Conservation (phyloP, 257 asterid genomes). For the Rauvolfia tetraphylla region DNA sequence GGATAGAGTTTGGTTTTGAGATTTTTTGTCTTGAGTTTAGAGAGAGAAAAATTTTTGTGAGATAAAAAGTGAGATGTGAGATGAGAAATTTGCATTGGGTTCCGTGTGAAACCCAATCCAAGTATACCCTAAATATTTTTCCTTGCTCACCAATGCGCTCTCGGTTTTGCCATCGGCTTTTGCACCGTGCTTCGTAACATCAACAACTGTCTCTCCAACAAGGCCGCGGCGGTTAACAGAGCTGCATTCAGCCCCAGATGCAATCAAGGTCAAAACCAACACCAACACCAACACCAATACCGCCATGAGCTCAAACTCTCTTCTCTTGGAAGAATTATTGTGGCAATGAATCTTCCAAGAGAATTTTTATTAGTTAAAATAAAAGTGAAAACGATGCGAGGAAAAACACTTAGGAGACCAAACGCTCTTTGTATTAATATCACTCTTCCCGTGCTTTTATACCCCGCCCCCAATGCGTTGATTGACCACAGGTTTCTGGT, state of each 20-base stretch:
- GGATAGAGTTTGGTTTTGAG: too few relatives aligned
- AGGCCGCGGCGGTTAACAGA: constrained; percentile 19
- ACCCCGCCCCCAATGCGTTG: too few relatives aligned
- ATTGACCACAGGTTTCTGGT: neutral
- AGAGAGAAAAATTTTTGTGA: too few relatives aligned
- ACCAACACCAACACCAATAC: neutral
- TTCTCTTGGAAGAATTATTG: constrained; percentile 21
- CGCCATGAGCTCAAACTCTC: constrained; percentile 10
- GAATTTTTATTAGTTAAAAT: constrained; percentile 4
- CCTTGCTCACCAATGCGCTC: constrained; percentile 32
- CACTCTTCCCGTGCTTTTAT: too few relatives aligned
- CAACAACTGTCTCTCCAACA: constrained; percentile 45
- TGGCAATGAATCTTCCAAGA: constrained; percentile 12
- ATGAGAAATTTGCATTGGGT: too few relatives aligned
- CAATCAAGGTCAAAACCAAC: constrained; percentile 25
- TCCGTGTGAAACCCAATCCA: too few relatives aligned
- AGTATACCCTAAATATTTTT: too few relatives aligned
- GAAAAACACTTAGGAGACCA: too few relatives aligned
- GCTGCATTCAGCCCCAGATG: constrained; percentile 19
- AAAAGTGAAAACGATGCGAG: neutral
- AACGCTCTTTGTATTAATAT: too few relatives aligned
- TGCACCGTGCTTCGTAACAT: constrained; percentile 57
- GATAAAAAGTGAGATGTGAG: too few relatives aligned
- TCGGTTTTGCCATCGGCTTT: constrained; percentile 38
- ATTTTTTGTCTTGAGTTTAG: too few relatives aligned